Percentiles rank a stretch among this genome's conserved stretches.
Conservation (phyloP, 148 eudicot genomes). For the Polygonum aviculare region DNA sequence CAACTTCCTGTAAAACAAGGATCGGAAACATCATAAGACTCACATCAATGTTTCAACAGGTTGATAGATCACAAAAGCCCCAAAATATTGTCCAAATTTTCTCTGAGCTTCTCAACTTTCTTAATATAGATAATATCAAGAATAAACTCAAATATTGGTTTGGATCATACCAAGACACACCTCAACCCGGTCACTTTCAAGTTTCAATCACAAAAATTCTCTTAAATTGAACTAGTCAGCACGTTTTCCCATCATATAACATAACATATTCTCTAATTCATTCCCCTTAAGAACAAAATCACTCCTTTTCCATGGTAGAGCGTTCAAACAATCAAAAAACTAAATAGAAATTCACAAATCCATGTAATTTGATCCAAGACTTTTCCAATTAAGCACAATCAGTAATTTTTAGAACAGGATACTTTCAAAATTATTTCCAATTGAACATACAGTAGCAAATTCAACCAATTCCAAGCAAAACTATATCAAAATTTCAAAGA, state of each 20-base stretch:
- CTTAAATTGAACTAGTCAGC: background rate
- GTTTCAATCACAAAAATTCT: background rate
- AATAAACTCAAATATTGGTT: background rate
- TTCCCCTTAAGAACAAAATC: background rate
- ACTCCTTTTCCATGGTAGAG: background rate
- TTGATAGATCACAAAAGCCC: background rate
- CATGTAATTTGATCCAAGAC: background rate
- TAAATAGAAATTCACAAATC: background rate
- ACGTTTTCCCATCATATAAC: background rate
- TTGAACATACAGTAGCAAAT: background rate
- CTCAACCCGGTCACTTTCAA: background rate
- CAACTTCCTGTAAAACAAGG: slow-evolving; percentile 1
- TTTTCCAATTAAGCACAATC: background rate
- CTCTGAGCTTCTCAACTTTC: background rate
- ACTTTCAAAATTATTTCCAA: background rate
- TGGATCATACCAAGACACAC: background rate
- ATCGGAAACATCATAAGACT: background rate
- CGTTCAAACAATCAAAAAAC: background rate
- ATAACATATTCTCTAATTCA: background rate
- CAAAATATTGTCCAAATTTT: background rate
- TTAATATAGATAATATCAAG: background rate
- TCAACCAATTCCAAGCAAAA: background rate
- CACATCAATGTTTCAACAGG: background rate
- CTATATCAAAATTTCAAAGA: background rate
- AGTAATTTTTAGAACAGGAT: too few relatives aligned